Conservation (phyloP, 2,329 filamentous ascomycete genomes). For the Neopestalotiopsis clavispora region DNA sequence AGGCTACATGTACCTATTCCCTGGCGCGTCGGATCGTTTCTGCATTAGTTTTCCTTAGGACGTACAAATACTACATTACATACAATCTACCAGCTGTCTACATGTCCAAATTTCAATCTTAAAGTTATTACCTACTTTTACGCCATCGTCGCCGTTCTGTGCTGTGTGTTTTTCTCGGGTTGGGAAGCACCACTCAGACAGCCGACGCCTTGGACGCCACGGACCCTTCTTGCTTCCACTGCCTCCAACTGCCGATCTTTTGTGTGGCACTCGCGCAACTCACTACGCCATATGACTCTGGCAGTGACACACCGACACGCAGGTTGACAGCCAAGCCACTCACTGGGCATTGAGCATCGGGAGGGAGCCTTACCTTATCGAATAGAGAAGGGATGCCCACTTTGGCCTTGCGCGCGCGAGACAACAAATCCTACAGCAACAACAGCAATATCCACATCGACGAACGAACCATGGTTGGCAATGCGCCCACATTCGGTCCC, state of each 20-base stretch:
- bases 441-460: neutral
- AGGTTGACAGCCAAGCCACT: too few relatives aligned
- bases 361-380: too few relatives aligned
- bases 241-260: neutral
- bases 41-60: neutral
- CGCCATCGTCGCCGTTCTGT: neutral
- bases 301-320: too few relatives aligned
- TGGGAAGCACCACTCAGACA: neutral
- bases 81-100: neutral
- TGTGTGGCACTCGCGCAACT: neutral
- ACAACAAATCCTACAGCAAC: slow-evolving; percentile 3
- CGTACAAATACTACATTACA: neutral
- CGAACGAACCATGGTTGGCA: neutral
- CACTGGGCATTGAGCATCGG: too few relatives aligned
- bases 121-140: neutral
- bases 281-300: too few relatives aligned
- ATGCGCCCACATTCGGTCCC: neutral
- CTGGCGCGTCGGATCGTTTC: neutral
- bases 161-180: neutral
- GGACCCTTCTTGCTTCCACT: neutral
- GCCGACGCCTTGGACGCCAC: neutral
- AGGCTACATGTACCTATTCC: neutral
- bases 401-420: neutral
- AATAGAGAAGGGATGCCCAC: neutral
- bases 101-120: neutral